These are phyloP conservation scores for Geotrichum histeridarum DNA, from an alignment of 1,139 yeast species.

Conservation along the genomic window DNA sequence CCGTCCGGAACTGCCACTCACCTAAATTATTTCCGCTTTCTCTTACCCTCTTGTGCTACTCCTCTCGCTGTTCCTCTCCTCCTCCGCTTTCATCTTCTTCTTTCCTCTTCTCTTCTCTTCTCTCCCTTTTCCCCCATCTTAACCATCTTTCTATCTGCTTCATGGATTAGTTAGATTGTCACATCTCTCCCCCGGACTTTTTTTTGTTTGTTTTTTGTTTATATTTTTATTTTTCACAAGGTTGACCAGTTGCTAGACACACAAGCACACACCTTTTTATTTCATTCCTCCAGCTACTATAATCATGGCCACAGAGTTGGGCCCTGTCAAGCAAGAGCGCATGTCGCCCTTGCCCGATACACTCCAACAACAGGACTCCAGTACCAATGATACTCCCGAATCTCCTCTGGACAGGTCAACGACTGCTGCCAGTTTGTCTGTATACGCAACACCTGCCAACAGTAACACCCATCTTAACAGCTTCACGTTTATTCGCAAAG, in stretches of 20 bases:
- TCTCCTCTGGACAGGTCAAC: not conserved
- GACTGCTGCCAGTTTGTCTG: not conserved
- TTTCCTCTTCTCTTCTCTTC: not conserved
- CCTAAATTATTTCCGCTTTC: constrained; percentile 2
- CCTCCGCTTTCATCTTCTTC: not conserved
- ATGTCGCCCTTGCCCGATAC: constrained; percentile 2
- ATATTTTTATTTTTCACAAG: not conserved
- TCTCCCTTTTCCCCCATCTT: not conserved
- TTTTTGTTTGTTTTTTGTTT: not conserved
- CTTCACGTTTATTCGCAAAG: constrained; percentile 5
- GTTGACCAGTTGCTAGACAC: not conserved
- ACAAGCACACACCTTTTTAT: not conserved
- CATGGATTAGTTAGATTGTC: not conserved
- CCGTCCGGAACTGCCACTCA: constrained; percentile 14
- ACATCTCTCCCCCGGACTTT: not conserved
- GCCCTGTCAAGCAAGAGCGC: constrained; percentile 2
- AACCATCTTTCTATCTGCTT: not conserved
- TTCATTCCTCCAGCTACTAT: not conserved
- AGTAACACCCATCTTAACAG: not conserved
- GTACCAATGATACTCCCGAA: not conserved
- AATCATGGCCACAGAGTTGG: not conserved
- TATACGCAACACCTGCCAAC: constrained; percentile 8
- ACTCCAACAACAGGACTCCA: not conserved
- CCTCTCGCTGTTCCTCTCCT: not conserved
- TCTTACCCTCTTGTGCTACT: not conserved